Evolutionary conservation across 2,329 filamentous ascomycete genomes (phyloP).

Genomic region (Sporothrix brasiliensis): DNA sequence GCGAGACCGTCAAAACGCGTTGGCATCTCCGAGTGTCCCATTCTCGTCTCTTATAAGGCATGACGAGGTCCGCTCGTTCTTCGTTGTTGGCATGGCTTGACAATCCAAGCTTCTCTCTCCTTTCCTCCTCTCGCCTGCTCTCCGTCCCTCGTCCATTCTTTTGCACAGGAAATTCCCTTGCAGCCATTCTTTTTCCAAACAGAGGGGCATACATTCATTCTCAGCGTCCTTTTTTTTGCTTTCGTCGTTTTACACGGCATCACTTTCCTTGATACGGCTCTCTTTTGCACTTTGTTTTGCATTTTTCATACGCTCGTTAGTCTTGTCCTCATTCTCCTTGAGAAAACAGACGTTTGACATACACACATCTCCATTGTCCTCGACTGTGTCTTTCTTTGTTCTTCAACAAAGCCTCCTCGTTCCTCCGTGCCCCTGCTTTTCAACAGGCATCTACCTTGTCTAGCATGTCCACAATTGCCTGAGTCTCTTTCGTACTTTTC

Average conservation of each 20-base stretch:
- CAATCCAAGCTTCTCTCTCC: slow-evolving; percentile 32
- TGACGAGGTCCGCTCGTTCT: slow-evolving; percentile 30
- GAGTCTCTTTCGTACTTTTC: not conserved
- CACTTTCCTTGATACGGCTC: slow-evolving; percentile 18
- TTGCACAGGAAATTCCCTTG: slow-evolving; percentile 23
- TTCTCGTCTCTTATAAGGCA: slow-evolving; percentile 33
- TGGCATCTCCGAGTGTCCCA: slow-evolving; percentile 31
- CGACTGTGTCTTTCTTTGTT: not conserved
- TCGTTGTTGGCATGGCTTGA: slow-evolving; percentile 32
- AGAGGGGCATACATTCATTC: slow-evolving; percentile 25
- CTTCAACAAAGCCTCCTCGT: slow-evolving; percentile 16
- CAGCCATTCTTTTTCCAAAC: slow-evolving; percentile 31
- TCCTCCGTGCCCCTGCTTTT: slow-evolving; percentile 11
- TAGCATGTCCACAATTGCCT: slow-evolving; percentile 27
- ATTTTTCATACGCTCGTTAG: slow-evolving; percentile 15
- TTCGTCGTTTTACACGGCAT: slow-evolving; percentile 5
- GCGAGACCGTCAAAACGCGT: slow-evolving; percentile 31
- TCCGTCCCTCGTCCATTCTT: slow-evolving; percentile 32
- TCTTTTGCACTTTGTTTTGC: slow-evolving; percentile 15
- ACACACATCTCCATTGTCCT: not conserved
- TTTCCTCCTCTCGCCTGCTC: slow-evolving; percentile 14
- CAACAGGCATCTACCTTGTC: slow-evolving; percentile 25
- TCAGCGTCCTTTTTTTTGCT: slow-evolving; percentile 3
- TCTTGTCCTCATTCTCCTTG: slow-evolving; percentile 15
- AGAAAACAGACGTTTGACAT: not conserved